Conservation (phyloP, 495 filamentous ascomycete species). For the Trichodelitschia bisporula region DNA sequence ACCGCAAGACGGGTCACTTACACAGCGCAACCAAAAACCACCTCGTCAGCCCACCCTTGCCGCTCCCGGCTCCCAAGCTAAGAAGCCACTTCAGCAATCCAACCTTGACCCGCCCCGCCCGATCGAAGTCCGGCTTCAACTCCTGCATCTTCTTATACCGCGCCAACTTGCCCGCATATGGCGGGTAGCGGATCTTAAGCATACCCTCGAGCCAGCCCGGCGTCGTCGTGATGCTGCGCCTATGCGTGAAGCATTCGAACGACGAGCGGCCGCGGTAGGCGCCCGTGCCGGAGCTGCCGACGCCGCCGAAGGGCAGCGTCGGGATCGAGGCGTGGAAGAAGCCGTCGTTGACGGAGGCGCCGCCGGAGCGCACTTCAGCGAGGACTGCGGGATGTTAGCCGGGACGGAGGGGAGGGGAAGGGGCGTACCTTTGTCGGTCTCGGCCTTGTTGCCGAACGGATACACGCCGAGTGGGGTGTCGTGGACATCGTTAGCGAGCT, state of each 20-base stretch:
- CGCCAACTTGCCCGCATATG: conserved; percentile 38
- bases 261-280: conserved; percentile 60
- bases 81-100: conserved; percentile 1
- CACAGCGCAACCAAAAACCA: neutral
- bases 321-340: conserved; percentile 56
- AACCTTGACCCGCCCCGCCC: conserved; percentile 33
- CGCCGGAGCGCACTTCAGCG: conserved; percentile 42
- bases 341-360: conserved; percentile 59
- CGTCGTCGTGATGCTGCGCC: conserved; percentile 46
- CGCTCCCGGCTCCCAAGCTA: conserved; percentile 2
- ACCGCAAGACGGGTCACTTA: neutral
- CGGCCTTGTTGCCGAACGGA: conserved; percentile 55
- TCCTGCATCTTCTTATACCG: conserved; percentile 30
- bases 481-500: conserved; percentile 47
- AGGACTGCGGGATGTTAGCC: conserved; percentile 21
- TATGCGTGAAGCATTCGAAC: conserved; percentile 67
- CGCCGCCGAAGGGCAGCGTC: conserved; percentile 69
- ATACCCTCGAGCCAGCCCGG: conserved; percentile 61
- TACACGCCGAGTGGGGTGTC: conserved; percentile 63
- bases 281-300: conserved; percentile 66
- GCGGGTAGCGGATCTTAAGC: conserved; percentile 58
- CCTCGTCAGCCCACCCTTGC: neutral
- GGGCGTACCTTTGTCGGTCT: conserved; percentile 36
- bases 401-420: too few species aligned
- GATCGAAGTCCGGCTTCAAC: conserved; percentile 58